Conservation (phyloP, 331 rosid genomes). For the Cydonia oblonga region DNA sequence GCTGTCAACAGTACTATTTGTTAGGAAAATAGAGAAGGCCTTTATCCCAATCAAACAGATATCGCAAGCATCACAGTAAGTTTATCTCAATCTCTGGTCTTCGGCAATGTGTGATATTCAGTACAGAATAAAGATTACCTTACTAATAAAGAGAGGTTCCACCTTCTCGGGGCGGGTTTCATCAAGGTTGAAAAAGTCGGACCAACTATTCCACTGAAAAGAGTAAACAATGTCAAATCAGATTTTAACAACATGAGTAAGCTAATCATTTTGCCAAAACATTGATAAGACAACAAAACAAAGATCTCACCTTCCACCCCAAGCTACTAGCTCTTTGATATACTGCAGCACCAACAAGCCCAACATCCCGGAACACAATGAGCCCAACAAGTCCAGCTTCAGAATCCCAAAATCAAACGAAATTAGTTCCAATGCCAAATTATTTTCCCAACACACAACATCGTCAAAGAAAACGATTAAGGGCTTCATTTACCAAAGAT, state of each 20-base stretch:
- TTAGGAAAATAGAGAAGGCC: neutral
- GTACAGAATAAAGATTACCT: constrained; percentile 36
- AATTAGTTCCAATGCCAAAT: neutral
- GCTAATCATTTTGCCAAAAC: neutral
- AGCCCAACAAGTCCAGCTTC: constrained; percentile 88
- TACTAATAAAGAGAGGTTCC: constrained; percentile 87
- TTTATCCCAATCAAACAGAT: neutral
- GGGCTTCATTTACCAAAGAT: neutral
- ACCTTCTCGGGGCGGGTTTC: constrained; percentile 61
- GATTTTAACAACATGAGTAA: constrained; percentile 4
- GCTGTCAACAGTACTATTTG: constrained; percentile 26
- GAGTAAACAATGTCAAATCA: neutral
- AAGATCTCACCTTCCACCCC: constrained; percentile 69
- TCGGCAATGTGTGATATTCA: neutral
- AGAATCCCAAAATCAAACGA: constrained; percentile 20
- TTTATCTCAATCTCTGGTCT: neutral
- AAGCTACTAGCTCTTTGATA: constrained; percentile 64
- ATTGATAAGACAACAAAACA: neutral
- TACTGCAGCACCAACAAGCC: constrained; percentile 68
- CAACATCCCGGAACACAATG: constrained; percentile 71
- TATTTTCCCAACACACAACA: neutral
- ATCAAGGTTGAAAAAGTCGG: constrained; percentile 66
- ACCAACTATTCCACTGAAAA: constrained; percentile 77
- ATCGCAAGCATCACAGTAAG: neutral
- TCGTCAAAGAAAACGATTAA: neutral